Conservation (phyloP, 1,139 yeast genomes). For the Debaryomyces robertsiae region DNA sequence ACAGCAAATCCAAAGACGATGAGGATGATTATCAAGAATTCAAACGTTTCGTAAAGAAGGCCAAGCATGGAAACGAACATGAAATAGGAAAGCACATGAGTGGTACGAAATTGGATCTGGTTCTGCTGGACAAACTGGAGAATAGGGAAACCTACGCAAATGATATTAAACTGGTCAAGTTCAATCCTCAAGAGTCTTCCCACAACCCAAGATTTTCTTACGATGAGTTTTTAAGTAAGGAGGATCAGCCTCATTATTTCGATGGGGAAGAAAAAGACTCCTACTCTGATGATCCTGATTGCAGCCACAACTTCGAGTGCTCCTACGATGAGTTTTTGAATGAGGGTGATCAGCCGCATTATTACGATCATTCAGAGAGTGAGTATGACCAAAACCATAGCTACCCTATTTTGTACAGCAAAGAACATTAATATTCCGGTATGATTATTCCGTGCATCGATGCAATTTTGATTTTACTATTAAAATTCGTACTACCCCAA, state of each 20-base stretch:
- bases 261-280: constrained; percentile 37
- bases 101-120: constrained; percentile 12
- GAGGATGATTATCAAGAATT: constrained; percentile 31
- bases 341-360: constrained; percentile 27
- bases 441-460: no score
- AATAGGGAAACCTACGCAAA: neutral
- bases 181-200: neutral
- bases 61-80: constrained; percentile 1
- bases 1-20: constrained; percentile 25
- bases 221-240: constrained; percentile 39
- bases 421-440: neutral
- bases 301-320: constrained; percentile 35
- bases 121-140: neutral
- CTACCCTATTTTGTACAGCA: constrained; percentile 14
- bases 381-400: constrained; percentile 16
- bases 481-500: no score
- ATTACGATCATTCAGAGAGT: constrained; percentile 16
- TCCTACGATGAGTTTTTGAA: constrained; percentile 39
- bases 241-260: constrained; percentile 43
- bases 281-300: constrained; percentile 42
- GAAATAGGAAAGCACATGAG: neutral
- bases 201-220: constrained; percentile 23
- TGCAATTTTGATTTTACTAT: no score
- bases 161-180: constrained; percentile 6
- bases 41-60: constrained; percentile 21